Percentiles rank a stretch among this genome's conserved stretches.
phyloP scores from a whole-genome alignment of 169 alveolate genomes.

The Plasmodium knowlesi region DNA sequence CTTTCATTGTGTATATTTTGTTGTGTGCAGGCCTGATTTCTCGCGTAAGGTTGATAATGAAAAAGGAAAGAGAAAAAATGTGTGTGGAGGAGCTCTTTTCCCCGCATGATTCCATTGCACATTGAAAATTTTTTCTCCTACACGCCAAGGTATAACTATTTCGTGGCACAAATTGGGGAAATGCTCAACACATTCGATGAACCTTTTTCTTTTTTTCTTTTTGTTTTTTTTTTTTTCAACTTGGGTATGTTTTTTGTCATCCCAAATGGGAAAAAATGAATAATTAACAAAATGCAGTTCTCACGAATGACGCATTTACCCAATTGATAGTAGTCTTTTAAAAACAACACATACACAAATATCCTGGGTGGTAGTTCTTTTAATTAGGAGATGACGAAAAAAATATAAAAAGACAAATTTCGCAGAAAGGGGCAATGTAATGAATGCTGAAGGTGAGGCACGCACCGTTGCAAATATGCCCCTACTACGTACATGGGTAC shows the following conservation, averaged over 20 bases:
- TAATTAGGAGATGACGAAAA: not conserved
- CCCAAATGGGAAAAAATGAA: not conserved
- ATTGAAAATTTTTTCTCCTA: not conserved
- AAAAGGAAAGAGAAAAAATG: not conserved
- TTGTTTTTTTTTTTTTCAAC: not conserved
- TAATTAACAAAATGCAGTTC: not conserved
- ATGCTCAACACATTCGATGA: not conserved
- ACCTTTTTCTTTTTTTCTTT: constrained; percentile 5
- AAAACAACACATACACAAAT: not conserved
- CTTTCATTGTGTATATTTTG: not conserved
- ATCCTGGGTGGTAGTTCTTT: not conserved
- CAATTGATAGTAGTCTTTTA: not conserved
- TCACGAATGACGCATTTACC: not conserved
- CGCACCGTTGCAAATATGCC: not conserved
- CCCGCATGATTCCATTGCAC: not conserved
- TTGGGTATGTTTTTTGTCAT: not conserved
- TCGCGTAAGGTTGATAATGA: not conserved
- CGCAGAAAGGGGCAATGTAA: not conserved
- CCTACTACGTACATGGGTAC: not conserved
- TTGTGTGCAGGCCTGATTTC: not conserved
- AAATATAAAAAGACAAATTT: not conserved
- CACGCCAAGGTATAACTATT: not conserved
- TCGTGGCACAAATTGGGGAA: not conserved
- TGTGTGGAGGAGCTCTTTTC: not conserved
- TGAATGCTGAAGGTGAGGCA: not conserved